A percentile compares a stretch with the other conserved stretches of the same genome.
phyloP scores from a whole-genome alignment of 1,139 yeast species.

The Pichia sp. region DNA sequence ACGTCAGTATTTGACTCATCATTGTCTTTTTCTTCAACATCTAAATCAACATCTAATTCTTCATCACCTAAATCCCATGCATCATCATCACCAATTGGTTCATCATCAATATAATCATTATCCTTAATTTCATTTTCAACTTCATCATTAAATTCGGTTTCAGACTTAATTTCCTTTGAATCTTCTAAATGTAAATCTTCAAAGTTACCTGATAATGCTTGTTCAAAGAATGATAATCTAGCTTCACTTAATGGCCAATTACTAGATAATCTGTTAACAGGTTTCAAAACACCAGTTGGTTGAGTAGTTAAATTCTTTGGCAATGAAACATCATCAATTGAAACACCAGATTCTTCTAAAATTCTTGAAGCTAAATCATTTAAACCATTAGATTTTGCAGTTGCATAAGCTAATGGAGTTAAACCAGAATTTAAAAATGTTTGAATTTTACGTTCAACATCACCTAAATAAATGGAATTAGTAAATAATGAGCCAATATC shows the following conservation, averaged over 20 bases:
- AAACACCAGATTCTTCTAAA: constrained; percentile 61
- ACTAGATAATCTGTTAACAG: constrained; percentile 43
- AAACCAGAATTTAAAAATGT: constrained; percentile 75
- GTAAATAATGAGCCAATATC: constrained; percentile 77
- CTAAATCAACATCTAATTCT: constrained; percentile 55
- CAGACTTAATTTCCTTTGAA: background rate
- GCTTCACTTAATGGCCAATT: constrained; percentile 75
- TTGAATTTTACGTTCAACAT: constrained; percentile 68
- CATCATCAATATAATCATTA: constrained; percentile 34
- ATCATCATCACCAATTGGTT: constrained; percentile 44
- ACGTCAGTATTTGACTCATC: constrained; percentile 38
- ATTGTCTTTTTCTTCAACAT: constrained; percentile 50
- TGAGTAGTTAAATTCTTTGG: constrained; percentile 44
- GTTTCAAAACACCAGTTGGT: constrained; percentile 39
- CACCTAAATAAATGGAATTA: constrained; percentile 73
- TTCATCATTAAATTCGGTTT: background rate
- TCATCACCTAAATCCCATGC: constrained; percentile 57
- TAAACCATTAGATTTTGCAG: constrained; percentile 84
- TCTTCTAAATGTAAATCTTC: constrained; percentile 58
- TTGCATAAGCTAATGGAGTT: constrained; percentile 84
- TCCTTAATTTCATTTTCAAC: constrained; percentile 21
- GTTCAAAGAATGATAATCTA: constrained; percentile 75
- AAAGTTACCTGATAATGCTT: constrained; percentile 72
- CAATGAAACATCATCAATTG: constrained; percentile 56
- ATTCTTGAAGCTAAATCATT: constrained; percentile 67